A percentile compares a stretch with the other conserved stretches of the same genome.
These are phyloP conservation scores for Diaporthe citri DNA, from an alignment of 2,329 filamentous ascomycete species.

Conservation along the genomic window DNA sequence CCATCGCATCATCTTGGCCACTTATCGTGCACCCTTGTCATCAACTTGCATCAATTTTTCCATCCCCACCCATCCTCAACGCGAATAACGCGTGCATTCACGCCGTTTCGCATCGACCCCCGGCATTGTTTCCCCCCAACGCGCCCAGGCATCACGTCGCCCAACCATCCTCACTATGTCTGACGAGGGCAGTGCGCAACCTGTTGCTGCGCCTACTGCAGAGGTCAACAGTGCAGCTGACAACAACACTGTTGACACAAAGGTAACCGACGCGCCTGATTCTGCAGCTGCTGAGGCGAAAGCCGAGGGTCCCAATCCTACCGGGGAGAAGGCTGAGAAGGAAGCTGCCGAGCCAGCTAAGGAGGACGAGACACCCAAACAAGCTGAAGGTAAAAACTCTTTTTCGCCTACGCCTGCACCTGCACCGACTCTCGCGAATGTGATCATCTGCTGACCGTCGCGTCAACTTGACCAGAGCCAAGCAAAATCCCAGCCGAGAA, in stretches of 20 bases:
- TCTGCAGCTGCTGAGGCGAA: conserved; percentile 39
- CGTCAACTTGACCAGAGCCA: conserved; percentile 45
- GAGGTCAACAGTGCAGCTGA: conserved; percentile 23
- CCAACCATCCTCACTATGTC: conserved; percentile 45
- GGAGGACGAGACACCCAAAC: conserved; percentile 40
- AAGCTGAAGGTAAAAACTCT: conserved; percentile 43
- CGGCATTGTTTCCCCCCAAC: conserved; percentile 38
- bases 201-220: conserved; percentile 40
- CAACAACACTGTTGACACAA: conserved; percentile 30
- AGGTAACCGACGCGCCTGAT: conserved; percentile 22
- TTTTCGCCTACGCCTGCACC: neutral
- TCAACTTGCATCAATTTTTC: conserved; percentile 36
- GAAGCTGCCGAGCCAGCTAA: conserved; percentile 34
- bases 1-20: conserved; percentile 28
- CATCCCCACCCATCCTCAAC: conserved; percentile 38
- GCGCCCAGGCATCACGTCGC: conserved; percentile 46
- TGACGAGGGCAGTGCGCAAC: conserved; percentile 43
- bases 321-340: conserved; percentile 33
- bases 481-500: conserved; percentile 49
- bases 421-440: neutral
- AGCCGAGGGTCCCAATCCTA: conserved; percentile 35
- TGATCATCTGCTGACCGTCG: conserved; percentile 44
- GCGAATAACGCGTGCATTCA: conserved; percentile 42
- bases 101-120: conserved; percentile 31
- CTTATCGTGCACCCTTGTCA: conserved; percentile 27